Evolutionary conservation across 2,329 filamentous ascomycete genomes (phyloP).

Genomic region (Ceratocystis papillata): DNA sequence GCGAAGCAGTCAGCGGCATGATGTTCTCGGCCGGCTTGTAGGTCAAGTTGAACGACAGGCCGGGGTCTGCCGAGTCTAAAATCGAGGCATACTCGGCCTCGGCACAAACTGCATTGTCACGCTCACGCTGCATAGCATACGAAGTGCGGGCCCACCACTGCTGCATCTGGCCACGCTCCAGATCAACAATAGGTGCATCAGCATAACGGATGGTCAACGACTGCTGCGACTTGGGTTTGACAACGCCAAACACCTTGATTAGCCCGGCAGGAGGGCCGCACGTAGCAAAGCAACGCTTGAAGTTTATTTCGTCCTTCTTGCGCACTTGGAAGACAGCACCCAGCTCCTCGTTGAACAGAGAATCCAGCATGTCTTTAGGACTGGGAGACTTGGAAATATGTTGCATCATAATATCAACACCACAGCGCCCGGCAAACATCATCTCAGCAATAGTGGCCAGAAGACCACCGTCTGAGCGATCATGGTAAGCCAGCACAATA

Average conservation of each 20-base stretch:
- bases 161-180: conserved; percentile 64
- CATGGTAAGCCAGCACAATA: conserved; percentile 82
- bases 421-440: conserved; percentile 94
- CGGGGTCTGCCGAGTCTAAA: conserved; percentile 63
- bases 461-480: conserved; percentile 84
- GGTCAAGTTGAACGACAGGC: conserved; percentile 71
- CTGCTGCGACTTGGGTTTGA: conserved; percentile 60
- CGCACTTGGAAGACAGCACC: conserved; percentile 93
- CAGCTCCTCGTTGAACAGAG: conserved; percentile 91
- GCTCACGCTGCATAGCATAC: conserved; percentile 77
- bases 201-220: conserved; percentile 65
- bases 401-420: conserved; percentile 75
- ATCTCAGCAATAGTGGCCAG: conserved; percentile 88
- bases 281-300: conserved; percentile 82
- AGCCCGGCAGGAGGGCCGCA: conserved; percentile 73
- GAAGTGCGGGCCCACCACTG: conserved; percentile 83
- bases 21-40: conserved; percentile 71
- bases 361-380: conserved; percentile 55
- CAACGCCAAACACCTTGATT: conserved; percentile 72
- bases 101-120: conserved; percentile 80
- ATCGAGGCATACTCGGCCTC: conserved; percentile 72
- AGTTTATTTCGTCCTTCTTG: conserved; percentile 70
- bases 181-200: conserved; percentile 54
- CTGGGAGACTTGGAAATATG: conserved; percentile 53
- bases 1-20: conserved; percentile 49